These are phyloP conservation scores for Digitaria exilis DNA, from an alignment of 202 grass and related monocot genomes.

Conservation along the genomic window DNA sequence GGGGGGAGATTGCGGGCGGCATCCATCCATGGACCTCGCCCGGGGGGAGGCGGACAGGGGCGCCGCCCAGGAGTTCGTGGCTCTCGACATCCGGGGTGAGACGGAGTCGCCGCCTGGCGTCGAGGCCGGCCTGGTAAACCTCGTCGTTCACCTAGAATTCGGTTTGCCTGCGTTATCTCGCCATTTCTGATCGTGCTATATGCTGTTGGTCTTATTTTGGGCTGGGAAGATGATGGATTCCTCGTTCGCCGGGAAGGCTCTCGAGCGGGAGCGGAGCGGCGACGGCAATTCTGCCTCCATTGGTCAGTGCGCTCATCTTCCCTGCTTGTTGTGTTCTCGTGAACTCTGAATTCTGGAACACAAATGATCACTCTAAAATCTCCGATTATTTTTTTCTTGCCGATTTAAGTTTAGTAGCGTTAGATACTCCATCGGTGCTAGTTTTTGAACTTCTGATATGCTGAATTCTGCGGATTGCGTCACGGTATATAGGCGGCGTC, in stretches of 20 bases:
- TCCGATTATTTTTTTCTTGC: not conserved
- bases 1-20: not conserved
- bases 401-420: not conserved
- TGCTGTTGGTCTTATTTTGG: not conserved
- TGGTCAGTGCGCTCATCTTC: conserved; percentile 28
- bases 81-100: conserved; percentile 36
- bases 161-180: not conserved
- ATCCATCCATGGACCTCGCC: conserved; percentile 31
- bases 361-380: not conserved
- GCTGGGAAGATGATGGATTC: conserved; percentile 8
- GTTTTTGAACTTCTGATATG: not conserved
- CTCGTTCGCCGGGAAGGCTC: not conserved
- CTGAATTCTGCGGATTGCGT: not conserved
- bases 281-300: conserved; percentile 16
- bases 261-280: conserved; percentile 28
- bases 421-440: not conserved
- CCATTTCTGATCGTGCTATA: not conserved
- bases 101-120: not conserved
- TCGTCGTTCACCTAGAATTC: not conserved
- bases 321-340: not conserved
- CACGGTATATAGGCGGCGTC: not conserved
- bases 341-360: not conserved
- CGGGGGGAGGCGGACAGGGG: conserved; percentile 25
- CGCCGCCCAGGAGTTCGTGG: conserved; percentile 36
- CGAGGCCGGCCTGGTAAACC: not conserved